Conservation (phyloP, 106 monocot species). For the Xerophyta viscosa region DNA sequence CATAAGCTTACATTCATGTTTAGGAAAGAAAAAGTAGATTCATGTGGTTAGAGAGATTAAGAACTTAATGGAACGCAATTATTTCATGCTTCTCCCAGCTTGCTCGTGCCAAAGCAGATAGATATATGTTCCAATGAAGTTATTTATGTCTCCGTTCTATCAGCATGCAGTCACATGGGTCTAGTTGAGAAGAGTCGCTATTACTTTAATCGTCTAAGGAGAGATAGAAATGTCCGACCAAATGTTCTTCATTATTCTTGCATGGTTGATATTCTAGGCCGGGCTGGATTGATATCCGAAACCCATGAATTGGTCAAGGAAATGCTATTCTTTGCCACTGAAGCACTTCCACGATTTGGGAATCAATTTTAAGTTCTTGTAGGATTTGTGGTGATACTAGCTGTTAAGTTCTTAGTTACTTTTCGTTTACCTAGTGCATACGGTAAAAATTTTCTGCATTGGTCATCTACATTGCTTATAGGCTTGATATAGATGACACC, state of each 20-base stretch:
- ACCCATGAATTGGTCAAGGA: constrained; percentile 37
- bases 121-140: constrained; percentile 40
- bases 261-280: constrained; percentile 67
- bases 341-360: constrained; percentile 63
- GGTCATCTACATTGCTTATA: no score
- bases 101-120: constrained; percentile 18
- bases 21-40: no score
- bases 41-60: no score
- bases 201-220: constrained; percentile 35
- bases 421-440: no score
- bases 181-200: constrained; percentile 33
- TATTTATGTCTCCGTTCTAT: constrained; percentile 53
- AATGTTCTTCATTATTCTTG: constrained; percentile 69
- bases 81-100: constrained; percentile 54
- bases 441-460: no score
- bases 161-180: constrained; percentile 50
- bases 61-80: constrained; percentile 80
- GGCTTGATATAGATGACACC: no score
- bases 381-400: constrained; percentile 29
- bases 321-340: constrained; percentile 44
- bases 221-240: constrained; percentile 25
- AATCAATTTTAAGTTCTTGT: constrained; percentile 58
- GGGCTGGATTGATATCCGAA: constrained; percentile 43
- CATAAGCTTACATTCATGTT: no score
- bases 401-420: no score